Base-by-base conservation (phyloP, 164 flowering plant species). In the Protea cynaroides region DNA sequence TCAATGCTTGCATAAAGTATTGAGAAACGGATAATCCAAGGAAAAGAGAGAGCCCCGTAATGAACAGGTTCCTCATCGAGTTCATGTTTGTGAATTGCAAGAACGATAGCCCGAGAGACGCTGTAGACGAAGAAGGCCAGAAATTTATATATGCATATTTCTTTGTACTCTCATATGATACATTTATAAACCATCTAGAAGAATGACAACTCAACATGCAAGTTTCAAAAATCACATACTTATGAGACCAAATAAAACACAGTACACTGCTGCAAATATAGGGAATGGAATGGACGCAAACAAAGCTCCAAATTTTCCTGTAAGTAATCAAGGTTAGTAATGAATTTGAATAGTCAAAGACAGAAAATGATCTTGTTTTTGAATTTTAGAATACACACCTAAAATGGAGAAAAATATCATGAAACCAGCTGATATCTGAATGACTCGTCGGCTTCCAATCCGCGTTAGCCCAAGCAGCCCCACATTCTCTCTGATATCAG, bases 351-450 rank as follows among this genome's bases (percentile, higher is more conserved):
- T 21, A 23, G 6, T 14, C 24, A 13, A 37, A 3, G 14, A 10
- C 17, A 55, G 25, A 13, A 12, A 8, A 13, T 9, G 23, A 11
- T 13, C 10, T 9, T 2, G n/a, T 8, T 7, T 18, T 29, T 11
- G 40, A 10, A 8, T 14, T 8, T 7, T 19, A 4, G 23, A 23
- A 25, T 36, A 50, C 58, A 40, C n/a, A 85, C 94, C 94, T 25
- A 87, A 62, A 23, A 85, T 63, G 53, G 90, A 86, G 68, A 87
- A 87, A 81, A 86, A 84, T 36, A 87, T 66, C 94, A 87, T 85
- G 69, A 86, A 87, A 4, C 70, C 81, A 2, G 94, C 87, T 25
- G 94, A 75, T 63, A 87, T 79, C 69, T 87, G 85, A 36, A 84
- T 56, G 0, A 80, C 84, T 46, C 89, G 77, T 44, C 94, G 76